Base-by-base conservation (phyloP, 202 grass and related monocot species). In the Setaria italica region DNA sequence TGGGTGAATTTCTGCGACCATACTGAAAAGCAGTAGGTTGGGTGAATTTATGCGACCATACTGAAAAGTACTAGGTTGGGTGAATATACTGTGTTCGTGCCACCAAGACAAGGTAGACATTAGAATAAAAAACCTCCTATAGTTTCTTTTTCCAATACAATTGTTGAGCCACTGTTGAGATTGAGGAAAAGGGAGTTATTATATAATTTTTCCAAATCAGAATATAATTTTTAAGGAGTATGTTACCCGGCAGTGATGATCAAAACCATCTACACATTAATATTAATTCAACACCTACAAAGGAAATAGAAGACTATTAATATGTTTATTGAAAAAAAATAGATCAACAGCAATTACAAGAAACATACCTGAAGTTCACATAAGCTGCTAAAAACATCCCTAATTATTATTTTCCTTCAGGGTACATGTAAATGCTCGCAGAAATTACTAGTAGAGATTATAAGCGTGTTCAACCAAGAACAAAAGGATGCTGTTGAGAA, bases 211-310 rank as follows among this genome's bases (percentile, higher is more conserved):
- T n/a, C n/a, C n/a, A 68, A 81, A 60, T 46, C 88, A 71, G 8
- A 81, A 21, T 5, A 80, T 1, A 66, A 60, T 2, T 62, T 29
- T 78, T 85, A 30, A 62, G 2, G 25, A 81, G 62, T 80, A 65
- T 63, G 57, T 90, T 90, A 99, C 97, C 84, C 97, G 89, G 88
- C 97, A 99, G 71, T 99, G 97, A 87, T 99, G 97, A 94, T 99
- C 97, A 81, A 99, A 99, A 59, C 97, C 94, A 12, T 99, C 97
- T 47, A 99, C 94, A 84, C 97, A 99, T 88, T 99, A 80, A n/a
- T n/a, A n/a, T n/a, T 97, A 99, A 73, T 93, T 99, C 78, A 99
- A 85, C 30, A 99, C 97, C 97, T 99, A 84, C 51, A 89, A 43
- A 54, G 76, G 70, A 62, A 57, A 20, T 76, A 57, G 72, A 14